These are phyloP conservation scores for Penicillium rolfsii DNA, from an alignment of 2,329 filamentous ascomycete genomes.

Conservation along the genomic window DNA sequence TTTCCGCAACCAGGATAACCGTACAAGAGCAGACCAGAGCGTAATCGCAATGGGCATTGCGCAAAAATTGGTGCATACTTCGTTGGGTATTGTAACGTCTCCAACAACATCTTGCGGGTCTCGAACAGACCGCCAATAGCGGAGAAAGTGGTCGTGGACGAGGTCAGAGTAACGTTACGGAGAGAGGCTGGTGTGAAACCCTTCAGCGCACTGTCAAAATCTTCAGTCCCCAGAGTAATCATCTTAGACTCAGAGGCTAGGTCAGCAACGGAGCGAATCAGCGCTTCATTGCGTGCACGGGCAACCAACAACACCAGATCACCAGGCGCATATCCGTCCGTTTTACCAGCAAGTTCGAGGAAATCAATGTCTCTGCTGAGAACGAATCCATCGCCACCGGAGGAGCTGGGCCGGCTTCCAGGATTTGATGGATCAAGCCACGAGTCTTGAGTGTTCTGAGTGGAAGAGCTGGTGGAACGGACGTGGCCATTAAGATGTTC, in stretches of 20 bases:
- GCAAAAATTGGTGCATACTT: constrained; percentile 98
- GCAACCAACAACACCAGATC: constrained; percentile 85
- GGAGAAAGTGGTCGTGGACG: constrained; percentile 87
- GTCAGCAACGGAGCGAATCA: constrained; percentile 77
- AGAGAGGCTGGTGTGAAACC: constrained; percentile 95
- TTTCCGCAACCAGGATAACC: constrained; percentile 97
- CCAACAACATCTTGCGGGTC: constrained; percentile 87
- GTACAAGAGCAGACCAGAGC: constrained; percentile 89
- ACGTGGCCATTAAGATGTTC: constrained; percentile 48
- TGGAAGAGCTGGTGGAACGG: constrained; percentile 41
- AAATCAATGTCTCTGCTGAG: constrained; percentile 82
- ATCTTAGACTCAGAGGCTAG: constrained; percentile 54
- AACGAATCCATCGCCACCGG: constrained; percentile 65
- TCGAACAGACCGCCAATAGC: constrained; percentile 86
- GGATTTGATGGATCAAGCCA: constrained; percentile 78
- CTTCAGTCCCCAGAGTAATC: constrained; percentile 69
- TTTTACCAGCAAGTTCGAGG: constrained; percentile 88
- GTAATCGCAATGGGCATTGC: constrained; percentile 89
- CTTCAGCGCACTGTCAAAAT: constrained; percentile 83
- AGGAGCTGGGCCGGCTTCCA: constrained; percentile 52
- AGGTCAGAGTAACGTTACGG: constrained; percentile 90
- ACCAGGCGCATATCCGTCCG: constrained; percentile 97
- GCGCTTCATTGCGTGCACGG: constrained; percentile 85
- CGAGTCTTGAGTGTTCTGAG: constrained; percentile 61
- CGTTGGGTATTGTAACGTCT: constrained; percentile 95